phyloP scores from a whole-genome alignment of 2,329 filamentous ascomycete species.

The Monilinia laxa region DNA sequence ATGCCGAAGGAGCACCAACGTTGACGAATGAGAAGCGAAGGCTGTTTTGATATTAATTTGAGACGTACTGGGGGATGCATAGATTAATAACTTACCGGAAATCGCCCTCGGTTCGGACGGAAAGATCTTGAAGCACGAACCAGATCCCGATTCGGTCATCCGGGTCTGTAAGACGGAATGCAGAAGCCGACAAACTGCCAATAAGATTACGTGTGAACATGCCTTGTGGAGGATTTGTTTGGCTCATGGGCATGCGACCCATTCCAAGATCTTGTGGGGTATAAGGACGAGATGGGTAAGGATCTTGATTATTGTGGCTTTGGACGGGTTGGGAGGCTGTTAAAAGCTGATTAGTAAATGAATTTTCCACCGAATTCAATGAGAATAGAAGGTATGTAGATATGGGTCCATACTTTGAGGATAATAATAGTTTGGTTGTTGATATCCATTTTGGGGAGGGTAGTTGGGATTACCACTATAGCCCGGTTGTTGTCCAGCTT shows the following conservation, averaged over 20 bases:
- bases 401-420: conserved; percentile 16
- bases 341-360: conserved; percentile 10
- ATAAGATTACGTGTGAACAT: conserved; percentile 97
- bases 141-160: conserved; percentile 83
- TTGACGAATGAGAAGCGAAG: conserved; percentile 78
- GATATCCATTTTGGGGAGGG: conserved; percentile 41
- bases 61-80: conserved; percentile 7
- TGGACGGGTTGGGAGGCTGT: conserved; percentile 25
- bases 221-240: conserved; percentile 56
- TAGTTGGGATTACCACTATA: conserved; percentile 28
- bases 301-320: conserved; percentile 21
- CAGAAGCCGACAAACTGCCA: conserved; percentile 84
- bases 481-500: conserved; percentile 15
- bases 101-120: conserved; percentile 85
- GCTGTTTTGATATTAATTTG: conserved; percentile 41
- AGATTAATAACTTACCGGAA: conserved; percentile 66
- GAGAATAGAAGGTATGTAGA: neutral
- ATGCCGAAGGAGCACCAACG: conserved; percentile 55
- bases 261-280: conserved; percentile 29
- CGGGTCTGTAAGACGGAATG: conserved; percentile 78
- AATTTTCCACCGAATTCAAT: neutral
- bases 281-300: conserved; percentile 26
- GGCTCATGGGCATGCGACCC: conserved; percentile 30
- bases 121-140: conserved; percentile 95
- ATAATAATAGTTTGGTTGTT: conserved; percentile 19